phyloP scores from a whole-genome alignment of 371 early-diverging fungal genomes.

The Mortierella sp. region DNA sequence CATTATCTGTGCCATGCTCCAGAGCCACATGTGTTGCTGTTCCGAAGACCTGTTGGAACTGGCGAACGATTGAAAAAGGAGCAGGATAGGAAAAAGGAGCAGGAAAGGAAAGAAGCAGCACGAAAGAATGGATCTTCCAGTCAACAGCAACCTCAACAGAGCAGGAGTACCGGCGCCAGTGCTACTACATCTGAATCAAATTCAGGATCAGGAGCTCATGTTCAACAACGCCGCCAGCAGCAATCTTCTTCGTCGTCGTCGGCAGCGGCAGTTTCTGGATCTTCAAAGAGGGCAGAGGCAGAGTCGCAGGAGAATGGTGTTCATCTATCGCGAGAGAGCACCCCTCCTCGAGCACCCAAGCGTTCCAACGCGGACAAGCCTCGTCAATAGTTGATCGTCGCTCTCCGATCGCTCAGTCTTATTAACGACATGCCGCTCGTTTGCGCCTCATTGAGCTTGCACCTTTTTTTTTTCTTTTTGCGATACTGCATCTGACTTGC shows the following conservation, averaged over 20 bases:
- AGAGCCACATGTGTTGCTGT: conserved; percentile 51
- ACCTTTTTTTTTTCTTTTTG: neutral
- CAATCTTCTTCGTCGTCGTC: conserved; percentile 36
- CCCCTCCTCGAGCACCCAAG: conserved; percentile 1
- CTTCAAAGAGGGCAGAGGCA: conserved; percentile 9
- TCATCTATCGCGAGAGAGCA: neutral
- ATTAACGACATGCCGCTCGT: no score
- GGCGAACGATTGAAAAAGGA: neutral
- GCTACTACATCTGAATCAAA: neutral
- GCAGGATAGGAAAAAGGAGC: neutral
- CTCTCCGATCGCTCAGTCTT: neutral
- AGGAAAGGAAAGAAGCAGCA: neutral
- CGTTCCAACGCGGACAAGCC: neutral
- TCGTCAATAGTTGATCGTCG: neutral
- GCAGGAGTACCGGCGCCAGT: neutral
- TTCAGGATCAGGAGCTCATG: neutral
- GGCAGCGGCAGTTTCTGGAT: conserved; percentile 17
- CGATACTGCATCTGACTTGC: neutral
- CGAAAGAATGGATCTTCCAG: neutral
- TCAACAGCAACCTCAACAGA: neutral
- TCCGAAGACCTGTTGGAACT: conserved; percentile 32
- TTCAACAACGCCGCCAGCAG: conserved; percentile 14
- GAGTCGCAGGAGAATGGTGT: neutral
- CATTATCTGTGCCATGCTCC: conserved; percentile 46
- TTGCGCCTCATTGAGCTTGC: no score